A percentile compares a stretch with the other conserved stretches of the same genome.
Conservation (phyloP, 805 yeast genomes). For the Metschnikowia similis region DNA sequence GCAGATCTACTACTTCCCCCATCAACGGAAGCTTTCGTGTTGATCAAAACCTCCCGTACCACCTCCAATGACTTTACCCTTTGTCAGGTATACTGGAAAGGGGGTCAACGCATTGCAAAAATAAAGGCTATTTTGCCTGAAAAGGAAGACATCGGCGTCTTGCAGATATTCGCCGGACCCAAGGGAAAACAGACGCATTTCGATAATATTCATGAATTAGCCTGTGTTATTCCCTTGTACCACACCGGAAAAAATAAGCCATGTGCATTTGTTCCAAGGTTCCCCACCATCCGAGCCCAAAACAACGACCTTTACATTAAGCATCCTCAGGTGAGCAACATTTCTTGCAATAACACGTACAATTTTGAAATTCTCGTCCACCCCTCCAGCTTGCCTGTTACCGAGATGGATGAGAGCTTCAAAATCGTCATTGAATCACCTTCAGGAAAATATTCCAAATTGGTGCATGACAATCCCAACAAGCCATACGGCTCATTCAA, state of each 20-base stretch:
- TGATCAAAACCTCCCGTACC: conserved; percentile 49
- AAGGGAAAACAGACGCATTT: conserved; percentile 56
- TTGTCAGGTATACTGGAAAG: conserved; percentile 75
- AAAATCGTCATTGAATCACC: conserved; percentile 79
- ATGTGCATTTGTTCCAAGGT: conserved; percentile 65
- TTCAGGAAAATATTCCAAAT: conserved; percentile 66
- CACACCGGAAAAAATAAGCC: conserved; percentile 65
- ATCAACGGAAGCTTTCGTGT: conserved; percentile 63
- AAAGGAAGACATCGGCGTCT: conserved; percentile 60
- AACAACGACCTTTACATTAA: conserved; percentile 74
- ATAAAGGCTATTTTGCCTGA: conserved; percentile 80
- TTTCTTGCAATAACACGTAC: conserved; percentile 56
- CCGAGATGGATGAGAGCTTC: conserved; percentile 41
- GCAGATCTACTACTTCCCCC: conserved; percentile 68
- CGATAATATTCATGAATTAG: conserved; percentile 61
- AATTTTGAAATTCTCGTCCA: conserved; percentile 61
- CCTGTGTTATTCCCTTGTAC: conserved; percentile 68
- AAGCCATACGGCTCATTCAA: conserved; percentile 56
- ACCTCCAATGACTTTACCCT: conserved; percentile 53
- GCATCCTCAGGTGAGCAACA: conserved; percentile 73
- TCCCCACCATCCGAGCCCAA: conserved; percentile 66
- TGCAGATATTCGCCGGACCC: conserved; percentile 70
- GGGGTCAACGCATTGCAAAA: conserved; percentile 60
- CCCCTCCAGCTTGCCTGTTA: conserved; percentile 36
- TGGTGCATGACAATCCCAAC: conserved; percentile 47